These are phyloP conservation scores for Zygoascus ofunaensis DNA, from an alignment of 805 yeast genomes.

Conservation along the genomic window DNA sequence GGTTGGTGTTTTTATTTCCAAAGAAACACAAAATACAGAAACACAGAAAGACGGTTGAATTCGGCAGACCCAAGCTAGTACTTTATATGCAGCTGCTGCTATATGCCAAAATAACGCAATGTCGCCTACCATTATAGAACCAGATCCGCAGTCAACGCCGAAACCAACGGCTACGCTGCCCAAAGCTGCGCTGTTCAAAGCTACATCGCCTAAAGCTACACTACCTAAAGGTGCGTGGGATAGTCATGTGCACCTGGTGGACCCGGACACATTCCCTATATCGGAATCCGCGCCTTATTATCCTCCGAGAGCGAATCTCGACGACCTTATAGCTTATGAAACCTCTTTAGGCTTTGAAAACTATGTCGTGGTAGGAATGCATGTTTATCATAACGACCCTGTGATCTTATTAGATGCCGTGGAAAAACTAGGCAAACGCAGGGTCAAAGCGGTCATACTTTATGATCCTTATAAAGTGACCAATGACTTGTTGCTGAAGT, in stretches of 20 bases:
- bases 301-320: not conserved
- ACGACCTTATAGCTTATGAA: not conserved
- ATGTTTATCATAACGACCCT: not conserved
- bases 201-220: too few relatives aligned
- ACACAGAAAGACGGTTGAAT: too few relatives aligned
- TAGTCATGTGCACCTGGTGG: constrained; percentile 8
- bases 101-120: too few relatives aligned
- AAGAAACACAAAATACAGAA: too few relatives aligned
- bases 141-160: too few relatives aligned
- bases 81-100: too few relatives aligned
- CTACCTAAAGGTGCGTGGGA: constrained; percentile 8
- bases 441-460: constrained; percentile 7
- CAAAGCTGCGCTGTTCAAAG: too few relatives aligned
- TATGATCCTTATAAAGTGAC: constrained; percentile 6
- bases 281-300: not conserved
- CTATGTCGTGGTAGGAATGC: not conserved
- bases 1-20: too few relatives aligned
- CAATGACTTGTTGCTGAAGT: not conserved
- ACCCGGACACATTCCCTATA: constrained; percentile 5
- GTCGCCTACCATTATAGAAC: too few relatives aligned
- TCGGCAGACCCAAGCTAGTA: too few relatives aligned
- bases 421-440: constrained; percentile 2
- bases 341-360: not conserved
- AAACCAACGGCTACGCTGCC: too few relatives aligned
- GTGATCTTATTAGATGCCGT: constrained; percentile 1